Conservation (phyloP, 1,284 basidiomycete genomes). For the Gomphus sp. region DNA sequence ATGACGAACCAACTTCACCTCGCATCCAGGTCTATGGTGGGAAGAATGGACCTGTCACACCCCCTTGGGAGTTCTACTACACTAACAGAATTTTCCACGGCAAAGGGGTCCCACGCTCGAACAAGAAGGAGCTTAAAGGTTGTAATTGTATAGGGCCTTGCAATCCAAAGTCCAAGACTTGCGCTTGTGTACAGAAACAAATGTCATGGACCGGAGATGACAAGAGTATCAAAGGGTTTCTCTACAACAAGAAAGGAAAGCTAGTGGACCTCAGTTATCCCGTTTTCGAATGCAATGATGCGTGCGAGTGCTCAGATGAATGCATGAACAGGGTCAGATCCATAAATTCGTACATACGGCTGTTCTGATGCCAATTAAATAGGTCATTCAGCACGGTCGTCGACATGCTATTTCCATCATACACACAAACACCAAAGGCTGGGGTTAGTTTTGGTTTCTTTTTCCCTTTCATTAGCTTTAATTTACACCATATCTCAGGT, state of each 20-base stretch:
- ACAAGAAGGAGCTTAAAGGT: constrained; percentile 45
- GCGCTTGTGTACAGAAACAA: constrained; percentile 59
- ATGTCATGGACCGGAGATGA: constrained; percentile 25
- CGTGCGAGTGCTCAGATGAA: constrained; percentile 71
- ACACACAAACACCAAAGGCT: constrained; percentile 69
- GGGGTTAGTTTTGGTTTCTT: constrained; percentile 46
- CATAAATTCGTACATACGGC: neutral
- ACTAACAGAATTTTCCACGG: constrained; percentile 69
- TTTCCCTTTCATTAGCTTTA: neutral
- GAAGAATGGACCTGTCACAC: constrained; percentile 55
- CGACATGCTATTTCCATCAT: constrained; percentile 51
- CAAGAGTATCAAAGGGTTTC: constrained; percentile 38
- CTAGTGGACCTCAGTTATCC: constrained; percentile 37
- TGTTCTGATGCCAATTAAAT: neutral
- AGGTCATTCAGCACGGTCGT: constrained; percentile 81
- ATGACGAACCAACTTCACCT: constrained; percentile 59
- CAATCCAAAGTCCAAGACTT: constrained; percentile 56
- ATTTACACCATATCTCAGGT: constrained; percentile 30
- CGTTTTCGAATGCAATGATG: constrained; percentile 81
- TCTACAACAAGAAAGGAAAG: constrained; percentile 55
- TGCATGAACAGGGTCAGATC: constrained; percentile 71
- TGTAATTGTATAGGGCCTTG: constrained; percentile 72
- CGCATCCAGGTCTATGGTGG: constrained; percentile 55
- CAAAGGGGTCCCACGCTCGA: constrained; percentile 56
- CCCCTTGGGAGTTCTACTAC: constrained; percentile 71